Evolutionary conservation across 768 basidiomycete species (phyloP).

Genomic region (Imleria badia): DNA sequence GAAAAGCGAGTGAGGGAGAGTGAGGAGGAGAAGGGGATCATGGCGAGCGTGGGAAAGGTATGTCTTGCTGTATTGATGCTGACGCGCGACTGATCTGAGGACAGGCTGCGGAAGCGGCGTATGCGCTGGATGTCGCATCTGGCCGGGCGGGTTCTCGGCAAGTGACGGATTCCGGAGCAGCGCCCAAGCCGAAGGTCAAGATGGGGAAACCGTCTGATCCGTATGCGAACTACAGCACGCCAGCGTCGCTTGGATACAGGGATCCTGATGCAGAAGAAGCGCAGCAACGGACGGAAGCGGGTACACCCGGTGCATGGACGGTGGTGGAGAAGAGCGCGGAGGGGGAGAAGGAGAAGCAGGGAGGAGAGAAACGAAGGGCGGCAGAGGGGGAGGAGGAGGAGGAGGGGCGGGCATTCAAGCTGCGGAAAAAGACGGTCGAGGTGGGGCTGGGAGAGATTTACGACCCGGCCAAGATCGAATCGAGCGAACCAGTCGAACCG

Average conservation of each 20-base stretch:
- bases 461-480: slow-evolving; percentile 55
- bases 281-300: slow-evolving; percentile 59
- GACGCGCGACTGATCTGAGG: background rate
- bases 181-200: slow-evolving; percentile 37
- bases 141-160: slow-evolving; percentile 44
- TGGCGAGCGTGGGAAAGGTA: slow-evolving; percentile 83
- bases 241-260: slow-evolving; percentile 74
- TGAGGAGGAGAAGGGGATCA: slow-evolving; percentile 86
- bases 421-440: slow-evolving; percentile 60
- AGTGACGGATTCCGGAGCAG: slow-evolving; percentile 18
- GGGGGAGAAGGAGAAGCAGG: background rate
- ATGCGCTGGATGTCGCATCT: slow-evolving; percentile 72
- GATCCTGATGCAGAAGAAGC: slow-evolving; percentile 79
- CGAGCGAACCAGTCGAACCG: slow-evolving; percentile 15
- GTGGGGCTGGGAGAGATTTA: slow-evolving; percentile 76
- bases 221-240: slow-evolving; percentile 86
- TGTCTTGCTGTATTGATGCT: background rate
- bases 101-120: slow-evolving; percentile 80
- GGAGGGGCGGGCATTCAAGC: slow-evolving; percentile 57
- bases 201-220: slow-evolving; percentile 57
- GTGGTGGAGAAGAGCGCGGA: slow-evolving; percentile 40
- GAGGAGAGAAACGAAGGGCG: slow-evolving; percentile 31
- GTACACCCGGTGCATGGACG: slow-evolving; percentile 78
- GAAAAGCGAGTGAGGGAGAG: slow-evolving; percentile 83
- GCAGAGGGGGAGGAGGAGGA: slow-evolving; percentile 50